Conservation (phyloP, 371 early-diverging fungal species). For the Actinomortierella ambigua region DNA sequence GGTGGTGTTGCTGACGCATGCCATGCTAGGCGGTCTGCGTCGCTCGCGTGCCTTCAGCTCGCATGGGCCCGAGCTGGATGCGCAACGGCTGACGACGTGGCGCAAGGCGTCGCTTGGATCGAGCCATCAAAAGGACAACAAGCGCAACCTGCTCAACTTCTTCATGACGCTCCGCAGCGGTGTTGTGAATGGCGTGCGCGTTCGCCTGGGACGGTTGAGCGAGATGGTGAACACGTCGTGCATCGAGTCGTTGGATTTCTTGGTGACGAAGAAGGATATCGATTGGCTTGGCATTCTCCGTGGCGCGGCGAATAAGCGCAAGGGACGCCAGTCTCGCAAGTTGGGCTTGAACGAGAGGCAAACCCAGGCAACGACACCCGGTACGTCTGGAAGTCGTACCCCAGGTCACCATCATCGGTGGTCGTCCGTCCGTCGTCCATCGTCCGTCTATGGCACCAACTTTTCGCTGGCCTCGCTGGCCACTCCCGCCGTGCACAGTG, state of each 20-base stretch:
- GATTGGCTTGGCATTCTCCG: slow-evolving; percentile 76
- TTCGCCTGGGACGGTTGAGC: slow-evolving; percentile 72
- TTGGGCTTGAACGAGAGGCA: slow-evolving; percentile 55
- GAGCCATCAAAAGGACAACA: slow-evolving; percentile 42
- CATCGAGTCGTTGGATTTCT: slow-evolving; percentile 86
- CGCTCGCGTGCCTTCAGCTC: slow-evolving; percentile 20
- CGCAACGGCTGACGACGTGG: slow-evolving; percentile 37
- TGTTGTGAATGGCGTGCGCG: slow-evolving; percentile 68
- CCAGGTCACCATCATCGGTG: slow-evolving; percentile 49
- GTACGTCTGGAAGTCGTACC: slow-evolving; percentile 54
- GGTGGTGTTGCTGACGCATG: slow-evolving; percentile 74
- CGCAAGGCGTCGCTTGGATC: slow-evolving; percentile 29
- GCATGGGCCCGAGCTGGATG: slow-evolving; percentile 17
- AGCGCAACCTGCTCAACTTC: slow-evolving; percentile 80
- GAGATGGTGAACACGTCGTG: slow-evolving; percentile 82
- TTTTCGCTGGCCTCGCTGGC: slow-evolving; percentile 26
- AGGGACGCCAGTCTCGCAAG: slow-evolving; percentile 47
- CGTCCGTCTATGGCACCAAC: slow-evolving; percentile 49
- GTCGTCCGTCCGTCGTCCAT: slow-evolving; percentile 50
- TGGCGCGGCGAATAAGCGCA: slow-evolving; percentile 50
- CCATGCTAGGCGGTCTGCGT: slow-evolving; percentile 71
- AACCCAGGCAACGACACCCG: slow-evolving; percentile 57
- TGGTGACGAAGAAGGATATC: slow-evolving; percentile 72
- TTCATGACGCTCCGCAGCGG: slow-evolving; percentile 84
- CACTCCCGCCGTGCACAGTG: slow-evolving; percentile 28